Evolutionary conservation across 1,284 basidiomycete species (phyloP), one percentile per base, ranked within the genome.

Genomic region (Golubevia sp.): DNA sequence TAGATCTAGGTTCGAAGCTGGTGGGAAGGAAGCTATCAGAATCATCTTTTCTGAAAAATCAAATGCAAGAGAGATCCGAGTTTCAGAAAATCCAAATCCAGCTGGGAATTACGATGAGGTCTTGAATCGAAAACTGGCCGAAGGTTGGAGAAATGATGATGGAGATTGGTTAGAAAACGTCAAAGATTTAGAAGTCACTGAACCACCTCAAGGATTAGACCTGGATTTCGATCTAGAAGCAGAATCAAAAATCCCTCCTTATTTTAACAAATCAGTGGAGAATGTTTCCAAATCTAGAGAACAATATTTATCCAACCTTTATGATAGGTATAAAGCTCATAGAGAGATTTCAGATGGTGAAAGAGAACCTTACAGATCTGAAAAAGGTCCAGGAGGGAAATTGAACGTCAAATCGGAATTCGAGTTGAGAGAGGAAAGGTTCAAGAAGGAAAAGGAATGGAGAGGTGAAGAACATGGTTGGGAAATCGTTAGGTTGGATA

Each of bases 371-470:
- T 71, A 56, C 26, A 70, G 67, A 61, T 53, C 67, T 38, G 80
- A 83, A 58, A 73, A 75, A 67, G 70, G 70, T 59, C 48, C 65
- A 78, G 26, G 76, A 72, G 24, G 30, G 30, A 34, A 34, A 11
- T 34, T 34, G 30, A 34, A 34, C 11, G 77, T 74, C 38, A 74
- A 72, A 62, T 74, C 66, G 49, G 80, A 81, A 61, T 44, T 65
- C 49, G 74, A 83, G 58, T 60, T 81, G 59, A 64, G 71, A n/a
- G 66, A 72, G 49, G 68, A 78, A 55, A 63, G 80, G 6, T 73
- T 83, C 59, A 67, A 73, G 21, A 75, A 73, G 63, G 80, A 83
- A 63, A 66, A 68, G 49, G 71, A 74, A 44, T 83, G 80, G 80
- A 65, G 72, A 38, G 67, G 73, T 26, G 58, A 56, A n/a, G 64